These are phyloP conservation scores for Coniferiporia sulphurascens DNA, from an alignment of 1,284 basidiomycete species.

Conservation along the genomic window DNA sequence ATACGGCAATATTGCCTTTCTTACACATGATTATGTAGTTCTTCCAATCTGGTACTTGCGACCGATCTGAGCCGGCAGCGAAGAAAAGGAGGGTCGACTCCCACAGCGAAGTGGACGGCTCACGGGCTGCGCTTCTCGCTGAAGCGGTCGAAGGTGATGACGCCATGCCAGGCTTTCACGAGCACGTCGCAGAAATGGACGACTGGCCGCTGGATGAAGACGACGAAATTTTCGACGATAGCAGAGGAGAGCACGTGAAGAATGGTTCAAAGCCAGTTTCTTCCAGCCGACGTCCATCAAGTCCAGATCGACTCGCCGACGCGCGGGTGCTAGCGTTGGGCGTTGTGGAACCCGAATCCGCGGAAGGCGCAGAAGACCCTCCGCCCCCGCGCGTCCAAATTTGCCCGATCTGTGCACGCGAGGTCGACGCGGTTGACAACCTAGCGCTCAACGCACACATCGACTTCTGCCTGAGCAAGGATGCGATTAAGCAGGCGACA, in stretches of 20 bases:
- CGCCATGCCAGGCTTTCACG: conserved; percentile 7
- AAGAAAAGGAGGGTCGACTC: conserved; percentile 12
- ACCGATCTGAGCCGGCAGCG: not conserved
- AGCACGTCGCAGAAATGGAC: conserved; percentile 1
- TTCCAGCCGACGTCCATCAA: not conserved
- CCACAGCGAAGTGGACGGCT: not conserved
- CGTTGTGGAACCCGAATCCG: not conserved
- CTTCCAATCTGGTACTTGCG: conserved; percentile 4
- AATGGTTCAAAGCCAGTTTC: not conserved
- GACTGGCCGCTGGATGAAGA: not conserved
- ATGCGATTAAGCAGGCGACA: conserved; percentile 65
- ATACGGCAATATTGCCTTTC: not conserved
- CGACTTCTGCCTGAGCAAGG: conserved; percentile 72
- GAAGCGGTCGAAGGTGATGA: not conserved
- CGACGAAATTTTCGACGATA: not conserved
- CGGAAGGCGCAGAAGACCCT: not conserved
- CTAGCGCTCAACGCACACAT: conserved; percentile 66
- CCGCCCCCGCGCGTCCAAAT: not conserved
- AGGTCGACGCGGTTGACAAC: conserved; percentile 52
- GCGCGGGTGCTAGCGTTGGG: not conserved
- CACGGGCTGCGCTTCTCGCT: not conserved
- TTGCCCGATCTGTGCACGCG: conserved; percentile 64
- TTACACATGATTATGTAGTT: conserved; percentile 1
- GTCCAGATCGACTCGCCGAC: not conserved
- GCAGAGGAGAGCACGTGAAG: not conserved